Conservation (phyloP, 2,329 filamentous ascomycete genomes). For the Aspergillus tamarii region DNA sequence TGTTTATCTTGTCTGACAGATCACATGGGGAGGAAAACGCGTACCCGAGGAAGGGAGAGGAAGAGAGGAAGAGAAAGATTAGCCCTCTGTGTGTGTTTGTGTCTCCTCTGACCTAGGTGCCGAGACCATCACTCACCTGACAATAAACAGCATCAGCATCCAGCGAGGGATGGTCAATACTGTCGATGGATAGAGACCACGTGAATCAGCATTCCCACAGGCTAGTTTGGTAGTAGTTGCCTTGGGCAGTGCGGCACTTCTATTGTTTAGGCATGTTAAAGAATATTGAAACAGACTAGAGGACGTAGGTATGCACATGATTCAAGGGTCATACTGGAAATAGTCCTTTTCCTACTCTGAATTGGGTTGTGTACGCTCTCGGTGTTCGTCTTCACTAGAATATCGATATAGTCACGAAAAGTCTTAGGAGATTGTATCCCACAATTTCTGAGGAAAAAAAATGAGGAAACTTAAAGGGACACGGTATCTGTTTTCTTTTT, state of each 20-base stretch:
- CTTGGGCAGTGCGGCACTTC: constrained; percentile 2
- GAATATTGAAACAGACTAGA: background rate
- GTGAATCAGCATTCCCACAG: constrained; percentile 1
- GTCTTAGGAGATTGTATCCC: background rate
- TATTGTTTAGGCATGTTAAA: background rate
- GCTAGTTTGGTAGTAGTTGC: background rate
- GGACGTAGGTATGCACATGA: constrained; percentile 1
- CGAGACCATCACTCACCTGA: background rate
- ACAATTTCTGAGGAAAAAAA: background rate
- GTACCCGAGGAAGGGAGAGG: background rate
- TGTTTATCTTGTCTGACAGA: background rate
- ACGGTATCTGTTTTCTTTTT: background rate
- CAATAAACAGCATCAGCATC: background rate
- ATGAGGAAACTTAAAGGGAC: background rate
- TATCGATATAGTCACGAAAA: background rate
- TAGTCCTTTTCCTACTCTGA: background rate
- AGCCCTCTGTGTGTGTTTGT: background rate
- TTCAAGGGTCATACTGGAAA: background rate
- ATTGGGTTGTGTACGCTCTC: background rate
- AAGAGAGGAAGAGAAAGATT: background rate
- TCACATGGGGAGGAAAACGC: constrained; percentile 1
- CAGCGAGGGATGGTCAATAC: constrained; percentile 1
- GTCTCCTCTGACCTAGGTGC: background rate
- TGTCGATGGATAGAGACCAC: background rate
- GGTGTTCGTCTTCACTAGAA: background rate